A percentile compares a stretch with the other conserved stretches of the same genome.
Conservation (phyloP, 768 basidiomycete species). For the Solioccasus polychromus region DNA sequence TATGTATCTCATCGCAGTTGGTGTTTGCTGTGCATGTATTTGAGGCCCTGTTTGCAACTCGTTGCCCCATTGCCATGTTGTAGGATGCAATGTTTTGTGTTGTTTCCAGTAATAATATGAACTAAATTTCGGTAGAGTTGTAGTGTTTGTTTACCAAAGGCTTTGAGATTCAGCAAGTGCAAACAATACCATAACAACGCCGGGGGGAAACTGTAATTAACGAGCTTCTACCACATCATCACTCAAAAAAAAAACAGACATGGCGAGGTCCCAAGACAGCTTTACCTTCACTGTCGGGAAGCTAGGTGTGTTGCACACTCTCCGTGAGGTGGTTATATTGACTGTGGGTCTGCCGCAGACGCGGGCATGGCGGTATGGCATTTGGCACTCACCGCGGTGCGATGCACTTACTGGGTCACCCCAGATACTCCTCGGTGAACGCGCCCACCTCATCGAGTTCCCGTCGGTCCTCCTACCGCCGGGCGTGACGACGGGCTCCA, state of each 20-base stretch:
- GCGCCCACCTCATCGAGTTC: constrained; percentile 96
- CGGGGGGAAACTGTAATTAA: too few relatives aligned
- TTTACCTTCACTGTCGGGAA: constrained; percentile 95
- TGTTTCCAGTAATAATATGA: too few relatives aligned
- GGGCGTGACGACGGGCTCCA: constrained; percentile 89
- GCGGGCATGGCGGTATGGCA: constrained; percentile 86
- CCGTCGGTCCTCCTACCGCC: constrained; percentile 93
- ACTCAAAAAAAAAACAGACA: too few relatives aligned
- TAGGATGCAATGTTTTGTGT: too few relatives aligned
- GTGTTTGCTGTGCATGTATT: too few relatives aligned
- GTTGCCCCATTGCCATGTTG: too few relatives aligned
- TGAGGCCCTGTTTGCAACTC: too few relatives aligned
- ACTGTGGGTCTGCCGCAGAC: constrained; percentile 47
- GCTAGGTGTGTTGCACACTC: constrained; percentile 62
- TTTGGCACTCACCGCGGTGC: not conserved
- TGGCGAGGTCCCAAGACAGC: constrained; percentile 51
- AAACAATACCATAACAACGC: constrained; percentile 24
- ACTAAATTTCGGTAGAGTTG: too few relatives aligned
- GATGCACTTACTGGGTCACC: constrained; percentile 2
- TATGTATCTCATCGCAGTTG: too few relatives aligned
- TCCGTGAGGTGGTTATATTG: constrained; percentile 6
- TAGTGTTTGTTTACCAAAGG: constrained; percentile 21
- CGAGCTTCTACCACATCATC: too few relatives aligned
- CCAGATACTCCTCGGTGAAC: constrained; percentile 88
- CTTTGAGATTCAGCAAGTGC: constrained; percentile 22